Base-by-base conservation (phyloP, 208 protist species). In the Trypanosoma conorhini region DNA sequence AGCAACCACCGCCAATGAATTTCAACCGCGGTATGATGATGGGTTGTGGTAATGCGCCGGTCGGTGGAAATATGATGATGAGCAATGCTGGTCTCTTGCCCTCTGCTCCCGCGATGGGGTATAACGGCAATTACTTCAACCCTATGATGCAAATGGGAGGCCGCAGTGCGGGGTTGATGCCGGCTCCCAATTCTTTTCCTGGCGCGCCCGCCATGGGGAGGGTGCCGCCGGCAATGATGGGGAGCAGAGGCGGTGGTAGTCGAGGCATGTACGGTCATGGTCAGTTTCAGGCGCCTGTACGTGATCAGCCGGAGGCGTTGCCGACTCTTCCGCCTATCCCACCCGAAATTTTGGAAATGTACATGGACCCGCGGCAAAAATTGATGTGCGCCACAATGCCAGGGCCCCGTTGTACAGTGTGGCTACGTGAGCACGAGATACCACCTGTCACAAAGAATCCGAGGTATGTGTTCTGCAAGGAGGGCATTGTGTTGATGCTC, bases 311-410 rank as follows among this genome's bases (percentile, higher is more conserved):
- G 33, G 70, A 76, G 57, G 64, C 73, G 52, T 42, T 74, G 44
- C 69, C 72, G 54, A 54, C 22, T 21, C 50, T 76, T 59, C 50
- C 60, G 5, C 35, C 33, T 1, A 81, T 96, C 17, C 91, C 91
- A 22, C 55, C 81, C 12, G 88, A 92, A 28, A 82, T 96, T 42
- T 63, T 80, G 24, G 63, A 75, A 0, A 81, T 80, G 26, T 96
- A 96, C 74, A 85, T 82, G 77, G 91, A 92, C 56, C 85, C 84
- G 9, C 15, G 67, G 4, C 84, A 88, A 71, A 77, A 75, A 61
- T 70, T 96, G 0, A 83, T 93, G 54, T 87, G 82, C 62, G 88
- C 83, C 15, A 93, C 86, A 52, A 91, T 96, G 86, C 91, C 91
- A 1, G 88, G 87, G 21, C 76, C 85, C 9, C 91, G 82, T 54